Evolutionary conservation across 148 eudicot species (phyloP), one percentile per base, ranked within the genome.

Genomic region (Polygonum aviculare): DNA sequence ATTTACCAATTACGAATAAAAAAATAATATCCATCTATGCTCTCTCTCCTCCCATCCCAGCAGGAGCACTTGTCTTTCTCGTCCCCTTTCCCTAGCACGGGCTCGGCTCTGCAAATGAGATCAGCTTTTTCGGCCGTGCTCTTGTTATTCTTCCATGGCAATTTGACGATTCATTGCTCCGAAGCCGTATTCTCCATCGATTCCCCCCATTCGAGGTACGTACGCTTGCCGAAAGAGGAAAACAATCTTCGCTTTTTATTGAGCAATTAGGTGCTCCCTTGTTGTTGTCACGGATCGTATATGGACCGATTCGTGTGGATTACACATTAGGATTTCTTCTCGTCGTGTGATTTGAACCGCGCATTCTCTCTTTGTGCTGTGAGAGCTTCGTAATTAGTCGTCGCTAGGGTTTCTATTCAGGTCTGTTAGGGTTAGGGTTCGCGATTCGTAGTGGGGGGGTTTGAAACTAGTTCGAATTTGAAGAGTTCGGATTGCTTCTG

Each of bases 291-390:
- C 41, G 71, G 16, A 65, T 65, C 39, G n/a, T 65, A 16, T 65
- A 65, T 65, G 71, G 71, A 65, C 14, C 71, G 71, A 65, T 65
- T 65, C 7, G 71, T 65, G 71, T 65, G 71, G 71, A 65, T 33
- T 14, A 65, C 71, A 14, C 71, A 65, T 36, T 65, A 65, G 71
- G 8, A 65, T 36, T 11, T 65, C 33, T 65, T 35, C 40, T 14
- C 36, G 19, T 65, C 14, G 41, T 21, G 35, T 65, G 44, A 14
- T 65, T 35, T 65, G 41, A 35, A 65, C 44, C 14, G 41, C 36
- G 44, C 19, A 36, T 35, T 35, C 5, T 65, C 71, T 36, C 6
- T 35, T 15, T 14, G 67, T 33, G 10, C 71, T 35, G 71, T 35
- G 36, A 65, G 8, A 14, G 40, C 71, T 35, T 65, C 71, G 41